Percentiles rank a stretch among this genome's conserved stretches.
These are phyloP conservation scores for Acanthamoeba lenticulata DNA, from an alignment of 208 protist species.

Conservation along the genomic window DNA sequence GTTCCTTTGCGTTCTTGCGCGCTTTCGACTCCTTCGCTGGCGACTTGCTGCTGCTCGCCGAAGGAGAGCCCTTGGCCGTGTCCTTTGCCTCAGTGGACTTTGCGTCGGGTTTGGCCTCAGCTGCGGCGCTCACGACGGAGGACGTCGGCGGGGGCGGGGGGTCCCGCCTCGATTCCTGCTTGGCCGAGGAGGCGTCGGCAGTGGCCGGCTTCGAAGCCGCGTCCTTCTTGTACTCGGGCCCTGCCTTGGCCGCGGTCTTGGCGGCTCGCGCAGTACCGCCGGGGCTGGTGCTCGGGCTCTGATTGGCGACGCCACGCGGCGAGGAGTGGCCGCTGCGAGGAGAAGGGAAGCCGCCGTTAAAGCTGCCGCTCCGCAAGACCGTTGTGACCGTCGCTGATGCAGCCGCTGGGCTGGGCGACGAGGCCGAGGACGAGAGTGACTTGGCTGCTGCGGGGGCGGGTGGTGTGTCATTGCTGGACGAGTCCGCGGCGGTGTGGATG, in stretches of 20 bases:
- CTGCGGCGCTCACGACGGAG: too few species aligned
- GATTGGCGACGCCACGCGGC: not conserved
- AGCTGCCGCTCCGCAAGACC: not conserved
- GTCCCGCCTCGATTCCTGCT: not conserved
- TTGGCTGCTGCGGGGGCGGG: too few species aligned
- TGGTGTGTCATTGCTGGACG: too few species aligned
- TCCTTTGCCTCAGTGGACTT: not conserved
- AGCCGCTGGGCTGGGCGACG: not conserved
- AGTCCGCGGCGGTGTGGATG: not conserved
- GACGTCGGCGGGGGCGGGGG: too few species aligned
- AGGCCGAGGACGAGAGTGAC: not conserved
- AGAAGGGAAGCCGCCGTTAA: not conserved
- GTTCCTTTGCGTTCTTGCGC: not conserved
- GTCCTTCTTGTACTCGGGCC: not conserved
- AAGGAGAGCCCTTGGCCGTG: not conserved
- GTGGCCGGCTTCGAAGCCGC: not conserved
- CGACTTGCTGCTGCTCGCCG: not conserved
- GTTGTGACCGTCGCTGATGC: not conserved
- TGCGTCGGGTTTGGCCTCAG: not conserved
- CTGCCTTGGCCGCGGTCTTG: too few species aligned
- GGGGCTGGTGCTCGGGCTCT: not conserved
- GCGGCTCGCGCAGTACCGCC: too few species aligned
- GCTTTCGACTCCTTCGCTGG: not conserved
- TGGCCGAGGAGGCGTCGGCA: not conserved
- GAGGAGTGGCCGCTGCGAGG: not conserved